Conservation (phyloP, 208 protist genomes). For the Leptomonas pyrrhocoris region DNA sequence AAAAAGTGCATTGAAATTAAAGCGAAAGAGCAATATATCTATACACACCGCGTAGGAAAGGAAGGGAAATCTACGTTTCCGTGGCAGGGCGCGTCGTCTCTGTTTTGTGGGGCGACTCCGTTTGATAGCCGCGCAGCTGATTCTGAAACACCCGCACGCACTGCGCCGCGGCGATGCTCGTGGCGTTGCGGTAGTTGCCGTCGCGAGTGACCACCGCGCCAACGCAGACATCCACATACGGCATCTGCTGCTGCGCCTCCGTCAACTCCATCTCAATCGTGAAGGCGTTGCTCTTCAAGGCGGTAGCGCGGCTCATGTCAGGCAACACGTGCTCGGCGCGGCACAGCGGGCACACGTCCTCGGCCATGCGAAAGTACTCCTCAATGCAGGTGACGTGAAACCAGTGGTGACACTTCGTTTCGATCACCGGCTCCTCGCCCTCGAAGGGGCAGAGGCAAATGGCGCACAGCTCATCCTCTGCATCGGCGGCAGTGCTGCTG, state of each 20-base stretch:
- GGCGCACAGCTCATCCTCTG: conserved; percentile 37
- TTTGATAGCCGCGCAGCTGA: conserved; percentile 15
- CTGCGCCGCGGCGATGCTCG: conserved; percentile 51
- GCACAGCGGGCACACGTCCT: conserved; percentile 66
- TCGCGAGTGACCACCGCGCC: conserved; percentile 41
- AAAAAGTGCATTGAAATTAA: no score
- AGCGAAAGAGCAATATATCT: not conserved
- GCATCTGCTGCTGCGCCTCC: conserved; percentile 19
- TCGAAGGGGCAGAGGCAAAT: conserved; percentile 53
- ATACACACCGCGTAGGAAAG: not conserved
- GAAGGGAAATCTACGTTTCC: not conserved
- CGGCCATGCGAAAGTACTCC: conserved; percentile 42
- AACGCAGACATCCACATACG: conserved; percentile 49
- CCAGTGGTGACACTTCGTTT: conserved; percentile 63
- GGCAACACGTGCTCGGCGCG: conserved; percentile 44
- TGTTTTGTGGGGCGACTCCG: not conserved
- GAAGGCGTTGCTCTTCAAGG: conserved; percentile 42
- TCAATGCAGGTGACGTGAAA: conserved; percentile 75
- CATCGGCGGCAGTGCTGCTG: not conserved
- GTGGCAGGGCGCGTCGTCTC: not conserved
- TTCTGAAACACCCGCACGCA: conserved; percentile 35
- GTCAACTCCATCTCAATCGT: conserved; percentile 33
- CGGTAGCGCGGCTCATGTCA: conserved; percentile 26
- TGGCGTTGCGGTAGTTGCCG: conserved; percentile 52
- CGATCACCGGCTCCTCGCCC: conserved; percentile 41